A percentile compares a stretch with the other conserved stretches of the same genome.
Evolutionary conservation across 1,284 basidiomycete species (phyloP).

Genomic region (Termitomyces sp.): DNA sequence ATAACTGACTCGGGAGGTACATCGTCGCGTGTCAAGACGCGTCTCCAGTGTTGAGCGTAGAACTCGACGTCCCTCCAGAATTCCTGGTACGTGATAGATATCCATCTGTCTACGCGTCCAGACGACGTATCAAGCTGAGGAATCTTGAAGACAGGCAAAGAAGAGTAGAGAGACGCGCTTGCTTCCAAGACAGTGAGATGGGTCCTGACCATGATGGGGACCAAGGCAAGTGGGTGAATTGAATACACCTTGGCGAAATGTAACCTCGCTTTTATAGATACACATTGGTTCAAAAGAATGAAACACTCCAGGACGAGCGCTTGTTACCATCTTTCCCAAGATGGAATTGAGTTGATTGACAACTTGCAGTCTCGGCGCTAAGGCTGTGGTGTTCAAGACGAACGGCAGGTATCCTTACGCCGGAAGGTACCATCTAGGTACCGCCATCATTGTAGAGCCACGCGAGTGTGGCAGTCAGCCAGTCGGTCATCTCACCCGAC

Average conservation of each 20-base stretch:
- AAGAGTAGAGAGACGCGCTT: constrained; percentile 30
- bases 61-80: constrained; percentile 54
- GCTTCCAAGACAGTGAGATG: constrained; percentile 40
- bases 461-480: constrained; percentile 6
- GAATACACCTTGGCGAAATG: neutral
- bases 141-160: constrained; percentile 33
- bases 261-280: constrained; percentile 5
- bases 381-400: constrained; percentile 3
- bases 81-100: constrained; percentile 43
- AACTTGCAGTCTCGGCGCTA: constrained; percentile 3
- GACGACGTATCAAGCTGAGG: constrained; percentile 30
- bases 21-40: constrained; percentile 33
- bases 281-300: constrained; percentile 6
- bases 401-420: constrained; percentile 13
- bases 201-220: constrained; percentile 32
- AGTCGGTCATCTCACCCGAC: constrained; percentile 10
- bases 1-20: constrained; percentile 47
- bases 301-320: constrained; percentile 11
- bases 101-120: constrained; percentile 37
- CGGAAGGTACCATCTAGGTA: constrained; percentile 14
- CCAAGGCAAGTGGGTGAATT: constrained; percentile 10
- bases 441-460: constrained; percentile 10
- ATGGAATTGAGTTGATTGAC: constrained; percentile 11
- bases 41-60: constrained; percentile 50
- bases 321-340: constrained; percentile 11